Base-by-base conservation (phyloP, 169 alveolate species). In the Cryptosporidium canis region DNA sequence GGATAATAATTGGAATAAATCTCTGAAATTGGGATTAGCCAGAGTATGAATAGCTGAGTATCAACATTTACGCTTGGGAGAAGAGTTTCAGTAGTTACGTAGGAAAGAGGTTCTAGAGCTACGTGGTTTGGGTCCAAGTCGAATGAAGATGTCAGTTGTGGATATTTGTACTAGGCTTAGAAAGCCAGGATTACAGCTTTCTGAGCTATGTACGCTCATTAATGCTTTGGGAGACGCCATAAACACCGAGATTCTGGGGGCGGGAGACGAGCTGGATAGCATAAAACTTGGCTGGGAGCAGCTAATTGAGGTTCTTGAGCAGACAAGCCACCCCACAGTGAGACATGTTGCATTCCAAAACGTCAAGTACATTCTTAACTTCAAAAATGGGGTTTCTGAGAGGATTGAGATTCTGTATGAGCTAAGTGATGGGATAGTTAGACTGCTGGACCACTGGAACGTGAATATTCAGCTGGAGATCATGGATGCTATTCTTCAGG, bases 311-410 rank as follows among this genome's bases (percentile, higher is more conserved):
- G 41, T 77, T 55, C 45, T 77, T 18, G n/a, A 35, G n/a, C 85
- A 77, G 44, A 77, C 85, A 8, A 77, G 8, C 39, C 68, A 77
- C 47, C 85, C 71, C 21, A 77, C 85, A 29, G 85, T 77, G n/a
- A 77, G 85, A 35, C 72, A 77, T 61, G 44, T 77, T 35, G 77
- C 72, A 41, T 77, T 77, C 48, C 72, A 77, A n/a, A 77, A 77
- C 12, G 48, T 77, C 0, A 56, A 45, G 37, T 56, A 77, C n/a
- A 55, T 77, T 58, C 45, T 77, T 2, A 66, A 66, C 39, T 39
- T 71, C 29, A 77, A 18, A 16, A 35, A 77, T 56, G 55, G 45
- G 43, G 11, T 77, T 56, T 21, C 71, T 61, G 48, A 35, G 24
- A 39, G 53, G 4, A 48, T 8, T 3, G 24, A 24, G 4, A 35